Percentiles rank a stretch among this genome's conserved stretches.
Evolutionary conservation across 1,284 basidiomycete species (phyloP).

Genomic region (Ganoderma leucocontextum): DNA sequence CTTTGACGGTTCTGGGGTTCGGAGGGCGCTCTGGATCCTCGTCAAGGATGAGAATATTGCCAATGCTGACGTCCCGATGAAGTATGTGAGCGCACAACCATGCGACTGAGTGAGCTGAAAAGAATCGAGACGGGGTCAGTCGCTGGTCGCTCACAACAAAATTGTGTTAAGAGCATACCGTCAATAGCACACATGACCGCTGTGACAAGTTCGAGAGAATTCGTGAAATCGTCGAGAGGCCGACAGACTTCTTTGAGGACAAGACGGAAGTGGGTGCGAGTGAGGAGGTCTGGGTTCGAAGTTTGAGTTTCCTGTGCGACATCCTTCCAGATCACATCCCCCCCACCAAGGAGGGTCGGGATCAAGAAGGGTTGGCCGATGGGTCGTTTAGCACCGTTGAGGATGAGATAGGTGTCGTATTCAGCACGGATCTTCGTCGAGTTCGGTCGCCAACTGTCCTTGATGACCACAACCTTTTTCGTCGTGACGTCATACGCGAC

Average conservation of each 20-base stretch:
- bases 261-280: too few species aligned
- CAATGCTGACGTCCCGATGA: slow-evolving; percentile 22
- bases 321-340: too few species aligned
- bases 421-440: neutral
- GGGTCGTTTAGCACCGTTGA: neutral
- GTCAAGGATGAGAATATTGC: slow-evolving; percentile 18
- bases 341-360: too few species aligned
- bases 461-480: slow-evolving; percentile 4
- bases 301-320: too few species aligned
- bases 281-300: too few species aligned
- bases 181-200: neutral
- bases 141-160: too few species aligned
- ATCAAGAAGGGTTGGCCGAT: neutral
- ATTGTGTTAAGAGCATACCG: too few species aligned
- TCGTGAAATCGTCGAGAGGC: too few species aligned
- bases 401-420: neutral
- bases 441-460: slow-evolving; percentile 14
- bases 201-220: too few species aligned
- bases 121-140: neutral
- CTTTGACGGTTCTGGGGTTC: too few species aligned
- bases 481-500: slow-evolving; percentile 5
- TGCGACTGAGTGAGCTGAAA: slow-evolving; percentile 14
- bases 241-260: too few species aligned
- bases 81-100: slow-evolving; percentile 13
- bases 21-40: neutral